Percentiles rank a stretch among this genome's conserved stretches.
These are phyloP conservation scores for Hanseniaspora nectarophila DNA, from an alignment of 805 yeast genomes.

Conservation along the genomic window DNA sequence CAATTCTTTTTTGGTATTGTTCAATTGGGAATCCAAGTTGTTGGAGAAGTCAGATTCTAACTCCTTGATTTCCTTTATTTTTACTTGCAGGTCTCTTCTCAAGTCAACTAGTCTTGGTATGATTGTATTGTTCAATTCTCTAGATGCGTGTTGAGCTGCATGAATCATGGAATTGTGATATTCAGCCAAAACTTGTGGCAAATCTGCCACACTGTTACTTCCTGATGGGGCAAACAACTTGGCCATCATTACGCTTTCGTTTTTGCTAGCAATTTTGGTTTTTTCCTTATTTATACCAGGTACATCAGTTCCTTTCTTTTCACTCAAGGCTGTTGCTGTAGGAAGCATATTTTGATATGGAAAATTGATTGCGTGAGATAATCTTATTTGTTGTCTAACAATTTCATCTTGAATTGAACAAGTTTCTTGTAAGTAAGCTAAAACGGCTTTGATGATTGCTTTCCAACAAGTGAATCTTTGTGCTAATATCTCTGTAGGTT, in stretches of 20 bases:
- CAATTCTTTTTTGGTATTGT: constrained; percentile 49
- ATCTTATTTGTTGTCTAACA: constrained; percentile 65
- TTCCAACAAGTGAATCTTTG: constrained; percentile 81
- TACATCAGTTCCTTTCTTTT: constrained; percentile 24
- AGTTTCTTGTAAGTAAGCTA: constrained; percentile 64
- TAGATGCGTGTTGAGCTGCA: constrained; percentile 45
- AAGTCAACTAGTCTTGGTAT: constrained; percentile 58
- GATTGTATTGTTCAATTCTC: constrained; percentile 48
- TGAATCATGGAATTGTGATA: constrained; percentile 51
- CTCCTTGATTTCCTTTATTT: constrained; percentile 76
- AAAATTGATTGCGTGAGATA: constrained; percentile 62
- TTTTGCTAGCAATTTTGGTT: constrained; percentile 22
- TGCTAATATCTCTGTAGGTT: constrained; percentile 82
- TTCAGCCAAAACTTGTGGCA: constrained; percentile 58
- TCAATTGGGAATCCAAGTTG: constrained; percentile 56
- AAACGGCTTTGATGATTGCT: constrained; percentile 57
- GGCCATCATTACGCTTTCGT: constrained; percentile 18
- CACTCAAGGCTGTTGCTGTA: constrained; percentile 13
- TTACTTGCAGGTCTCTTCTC: constrained; percentile 63
- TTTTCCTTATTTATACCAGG: constrained; percentile 32
- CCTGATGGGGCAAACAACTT: constrained; percentile 66
- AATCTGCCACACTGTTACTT: constrained; percentile 67
- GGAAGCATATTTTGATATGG: constrained; percentile 24
- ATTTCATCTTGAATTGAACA: constrained; percentile 82
- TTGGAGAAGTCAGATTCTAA: constrained; percentile 77